Conservation (phyloP, 2,329 filamentous ascomycete species). For the Zasmidium cellare region DNA sequence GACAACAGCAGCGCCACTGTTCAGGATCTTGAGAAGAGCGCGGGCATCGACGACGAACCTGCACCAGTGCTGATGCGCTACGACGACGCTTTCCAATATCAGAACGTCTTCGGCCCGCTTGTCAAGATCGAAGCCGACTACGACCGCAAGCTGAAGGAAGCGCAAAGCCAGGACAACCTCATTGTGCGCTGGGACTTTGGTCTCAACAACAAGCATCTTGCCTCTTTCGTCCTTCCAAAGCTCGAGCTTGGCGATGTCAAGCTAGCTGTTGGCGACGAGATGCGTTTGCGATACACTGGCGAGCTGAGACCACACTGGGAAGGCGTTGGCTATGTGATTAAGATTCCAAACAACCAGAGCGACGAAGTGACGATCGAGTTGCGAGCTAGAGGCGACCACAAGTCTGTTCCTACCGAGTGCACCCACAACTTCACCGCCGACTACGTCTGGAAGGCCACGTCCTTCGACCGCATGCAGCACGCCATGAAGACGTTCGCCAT, state of each 20-base stretch:
- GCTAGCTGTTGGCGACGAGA: conserved; percentile 95
- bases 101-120: conserved; percentile 95
- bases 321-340: conserved; percentile 97
- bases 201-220: conserved; percentile 94
- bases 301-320: conserved; percentile 93
- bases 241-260: conserved; percentile 98
- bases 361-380: conserved; percentile 96
- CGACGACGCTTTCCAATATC: conserved; percentile 96
- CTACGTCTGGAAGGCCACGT: conserved; percentile 99
- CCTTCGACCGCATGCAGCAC: conserved; percentile 97
- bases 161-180: conserved; percentile 94
- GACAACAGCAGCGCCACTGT: conserved; percentile 87
- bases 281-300: conserved; percentile 95
- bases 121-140: conserved; percentile 98
- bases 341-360: conserved; percentile 98
- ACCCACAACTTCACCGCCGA: conserved; percentile 98
- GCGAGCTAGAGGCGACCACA: conserved; percentile 91
- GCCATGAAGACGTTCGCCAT: conserved; percentile 99
- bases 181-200: conserved; percentile 93
- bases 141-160: conserved; percentile 97
- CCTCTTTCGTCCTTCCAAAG: conserved; percentile 93
- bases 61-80: conserved; percentile 90
- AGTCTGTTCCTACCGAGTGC: conserved; percentile 91
- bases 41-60: conserved; percentile 91
- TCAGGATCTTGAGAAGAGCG: conserved; percentile 85